Evolutionary conservation across 169 alveolate genomes (phyloP), one percentile per base, ranked within the genome.

Genomic region (Eimeria brunetti): DNA sequence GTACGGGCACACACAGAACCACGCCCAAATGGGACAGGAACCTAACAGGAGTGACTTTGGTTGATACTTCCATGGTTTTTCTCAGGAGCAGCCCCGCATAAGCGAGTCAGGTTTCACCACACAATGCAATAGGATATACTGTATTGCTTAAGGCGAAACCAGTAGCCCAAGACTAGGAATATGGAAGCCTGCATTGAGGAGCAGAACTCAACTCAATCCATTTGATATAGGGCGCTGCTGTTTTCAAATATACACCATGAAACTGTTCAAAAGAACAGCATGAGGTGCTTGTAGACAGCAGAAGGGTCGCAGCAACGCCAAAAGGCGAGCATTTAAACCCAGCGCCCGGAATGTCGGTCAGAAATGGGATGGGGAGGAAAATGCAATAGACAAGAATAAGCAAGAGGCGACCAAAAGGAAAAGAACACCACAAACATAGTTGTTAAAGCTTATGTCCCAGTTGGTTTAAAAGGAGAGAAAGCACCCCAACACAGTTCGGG

Each of bases 111-210:
- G 56, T 67, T 69, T 69, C 83, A 46, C 24, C 38, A 0, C 5
- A 22, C 38, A 76, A 46, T 22, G 22, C 64, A 76, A 24, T 58
- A 1, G 1, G n/a, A 11, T n/a, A 56, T 3, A 56, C 9, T 60
- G 58, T 64, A 60, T 41, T 38, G 49, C 5, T 5, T n/a, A 44
- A 24, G 27, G 20, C 12, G 92, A 62, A 88, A 30, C 71, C 94
- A 69, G 85, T 88, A 62, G 53, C 94, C 94, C 94, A 88, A 69
- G 94, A 88, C 71, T 67, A 88, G 94, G 94, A 88, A 88, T 88
- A 88, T 88, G 94, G 94, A 67, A 88, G 83, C 94, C 71, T 67
- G 85, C 94, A 88, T 69, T 69, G 71, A 69, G 94, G 85, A 69
- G 85, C 83, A 38, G 56, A 69, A 67, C 94, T 88, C 94, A 88